Percentiles rank a stretch among this genome's conserved stretches.
These are phyloP conservation scores for Haplographium delicatum DNA, from an alignment of 495 filamentous ascomycete species.

Conservation along the genomic window DNA sequence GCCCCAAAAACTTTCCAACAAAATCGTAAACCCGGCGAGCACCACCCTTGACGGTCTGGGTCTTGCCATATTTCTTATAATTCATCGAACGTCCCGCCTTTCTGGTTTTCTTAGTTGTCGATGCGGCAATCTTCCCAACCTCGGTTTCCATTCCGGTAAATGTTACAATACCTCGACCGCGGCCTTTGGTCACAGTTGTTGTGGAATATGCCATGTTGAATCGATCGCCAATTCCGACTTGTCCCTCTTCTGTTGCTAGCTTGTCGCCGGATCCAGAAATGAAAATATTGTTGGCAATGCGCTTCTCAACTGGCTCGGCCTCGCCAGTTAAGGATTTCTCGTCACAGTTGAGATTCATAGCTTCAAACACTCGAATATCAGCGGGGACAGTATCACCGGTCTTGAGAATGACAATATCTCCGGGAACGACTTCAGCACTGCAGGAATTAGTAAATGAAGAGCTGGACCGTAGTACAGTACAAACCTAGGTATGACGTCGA, in stretches of 20 bases:
- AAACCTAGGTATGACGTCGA: conserved; percentile 55
- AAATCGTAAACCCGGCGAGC: conserved; percentile 56
- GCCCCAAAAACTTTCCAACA: conserved; percentile 62
- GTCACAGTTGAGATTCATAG: conserved; percentile 71
- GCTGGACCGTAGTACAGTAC: conserved; percentile 5
- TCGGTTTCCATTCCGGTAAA: conserved; percentile 77
- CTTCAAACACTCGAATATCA: conserved; percentile 68
- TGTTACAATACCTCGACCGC: conserved; percentile 60
- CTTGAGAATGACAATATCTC: conserved; percentile 74
- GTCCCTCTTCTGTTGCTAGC: conserved; percentile 34
- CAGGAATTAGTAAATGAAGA: conserved; percentile 12
- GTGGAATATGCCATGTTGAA: conserved; percentile 67
- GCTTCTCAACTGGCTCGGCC: conserved; percentile 52
- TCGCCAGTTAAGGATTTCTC: conserved; percentile 72
- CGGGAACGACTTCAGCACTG: conserved; percentile 71
- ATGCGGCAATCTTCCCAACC: conserved; percentile 76
- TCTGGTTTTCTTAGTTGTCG: conserved; percentile 52
- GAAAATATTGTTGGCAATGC: conserved; percentile 28
- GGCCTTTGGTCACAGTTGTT: conserved; percentile 62
- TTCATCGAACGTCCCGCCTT: conserved; percentile 60
- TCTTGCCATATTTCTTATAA: conserved; percentile 54
- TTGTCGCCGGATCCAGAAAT: conserved; percentile 29
- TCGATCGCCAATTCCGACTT: conserved; percentile 58
- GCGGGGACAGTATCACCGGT: conserved; percentile 82
- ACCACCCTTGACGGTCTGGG: conserved; percentile 53